Percentiles rank a stretch among this genome's conserved stretches.
These are phyloP conservation scores for Wickerhamiella musiphila DNA, from an alignment of 805 yeast genomes.

Conservation along the genomic window DNA sequence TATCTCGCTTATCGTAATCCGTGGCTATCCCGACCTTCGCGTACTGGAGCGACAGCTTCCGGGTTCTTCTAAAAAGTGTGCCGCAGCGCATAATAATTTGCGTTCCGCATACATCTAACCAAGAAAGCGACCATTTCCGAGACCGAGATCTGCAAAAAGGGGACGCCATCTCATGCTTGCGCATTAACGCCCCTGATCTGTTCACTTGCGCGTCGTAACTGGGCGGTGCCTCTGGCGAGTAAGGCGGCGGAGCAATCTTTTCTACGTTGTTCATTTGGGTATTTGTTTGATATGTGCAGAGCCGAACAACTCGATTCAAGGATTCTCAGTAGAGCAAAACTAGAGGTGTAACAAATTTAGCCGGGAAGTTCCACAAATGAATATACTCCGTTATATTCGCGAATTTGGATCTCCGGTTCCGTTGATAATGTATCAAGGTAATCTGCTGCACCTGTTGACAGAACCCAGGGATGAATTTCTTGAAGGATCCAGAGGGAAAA, in stretches of 20 bases:
- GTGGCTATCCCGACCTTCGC: conserved; percentile 72
- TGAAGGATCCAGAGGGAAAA: no score
- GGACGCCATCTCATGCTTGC: conserved; percentile 60
- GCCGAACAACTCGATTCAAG: no score
- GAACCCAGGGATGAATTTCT: no score
- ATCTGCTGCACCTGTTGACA: no score
- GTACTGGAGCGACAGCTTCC: conserved; percentile 55
- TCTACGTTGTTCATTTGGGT: neutral
- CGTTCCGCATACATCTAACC: conserved; percentile 71
- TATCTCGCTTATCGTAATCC: conserved; percentile 51
- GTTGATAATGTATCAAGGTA: no score
- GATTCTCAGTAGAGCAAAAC: no score
- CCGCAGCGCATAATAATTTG: conserved; percentile 54
- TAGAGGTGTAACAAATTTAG: no score
- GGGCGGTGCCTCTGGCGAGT: conserved; percentile 37
- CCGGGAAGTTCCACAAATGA: no score
- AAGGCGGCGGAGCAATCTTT: neutral
- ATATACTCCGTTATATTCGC: no score
- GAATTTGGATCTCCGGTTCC: no score
- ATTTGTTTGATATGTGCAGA: no score
- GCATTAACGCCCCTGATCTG: conserved; percentile 35
- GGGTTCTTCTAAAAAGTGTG: conserved; percentile 17
- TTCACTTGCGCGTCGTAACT: conserved; percentile 47
- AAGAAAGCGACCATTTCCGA: conserved; percentile 52
- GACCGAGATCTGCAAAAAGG: conserved; percentile 56